Evolutionary conservation across 108 stramenopile genomes (phyloP).

Genomic region (Ochromonas danica): DNA sequence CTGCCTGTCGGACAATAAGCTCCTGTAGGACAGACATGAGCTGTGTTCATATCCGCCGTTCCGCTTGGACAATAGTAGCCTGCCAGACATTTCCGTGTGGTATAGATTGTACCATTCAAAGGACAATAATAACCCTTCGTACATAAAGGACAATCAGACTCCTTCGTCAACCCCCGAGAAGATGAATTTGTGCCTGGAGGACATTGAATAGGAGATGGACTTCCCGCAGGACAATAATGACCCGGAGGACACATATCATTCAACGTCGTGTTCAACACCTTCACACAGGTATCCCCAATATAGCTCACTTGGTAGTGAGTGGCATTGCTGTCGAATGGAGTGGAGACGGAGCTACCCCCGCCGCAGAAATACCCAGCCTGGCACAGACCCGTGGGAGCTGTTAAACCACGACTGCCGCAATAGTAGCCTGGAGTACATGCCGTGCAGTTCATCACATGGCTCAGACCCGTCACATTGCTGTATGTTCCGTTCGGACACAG

Average conservation of each 20-base stretch:
- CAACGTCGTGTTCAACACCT: conserved; percentile 39
- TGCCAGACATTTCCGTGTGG: conserved; percentile 27
- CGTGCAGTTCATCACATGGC: conserved; percentile 48
- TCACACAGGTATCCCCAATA: conserved; percentile 50
- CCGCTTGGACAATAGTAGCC: conserved; percentile 27
- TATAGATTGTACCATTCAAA: neutral
- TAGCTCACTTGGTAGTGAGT: neutral
- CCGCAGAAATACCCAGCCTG: conserved; percentile 40
- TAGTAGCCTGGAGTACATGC: conserved; percentile 44
- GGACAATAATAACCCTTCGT: neutral
- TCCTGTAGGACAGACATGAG: conserved; percentile 51
- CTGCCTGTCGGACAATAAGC: conserved; percentile 38
- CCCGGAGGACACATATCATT: conserved; percentile 53
- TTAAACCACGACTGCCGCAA: conserved; percentile 9
- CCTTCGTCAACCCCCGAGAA: neutral
- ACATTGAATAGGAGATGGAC: conserved; percentile 47
- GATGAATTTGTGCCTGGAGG: conserved; percentile 47
- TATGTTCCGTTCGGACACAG: conserved; percentile 41
- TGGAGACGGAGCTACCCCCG: conserved; percentile 7
- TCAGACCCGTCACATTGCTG: conserved; percentile 40
- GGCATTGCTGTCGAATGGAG: neutral
- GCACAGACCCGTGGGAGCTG: conserved; percentile 36
- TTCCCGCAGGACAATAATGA: conserved; percentile 55
- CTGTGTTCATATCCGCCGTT: conserved; percentile 24
- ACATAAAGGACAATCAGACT: conserved; percentile 1